Evolutionary conservation across 2,329 filamentous ascomycete species (phyloP), one percentile per base, ranked within the genome.

Genomic region (Fusarium armeniacum): DNA sequence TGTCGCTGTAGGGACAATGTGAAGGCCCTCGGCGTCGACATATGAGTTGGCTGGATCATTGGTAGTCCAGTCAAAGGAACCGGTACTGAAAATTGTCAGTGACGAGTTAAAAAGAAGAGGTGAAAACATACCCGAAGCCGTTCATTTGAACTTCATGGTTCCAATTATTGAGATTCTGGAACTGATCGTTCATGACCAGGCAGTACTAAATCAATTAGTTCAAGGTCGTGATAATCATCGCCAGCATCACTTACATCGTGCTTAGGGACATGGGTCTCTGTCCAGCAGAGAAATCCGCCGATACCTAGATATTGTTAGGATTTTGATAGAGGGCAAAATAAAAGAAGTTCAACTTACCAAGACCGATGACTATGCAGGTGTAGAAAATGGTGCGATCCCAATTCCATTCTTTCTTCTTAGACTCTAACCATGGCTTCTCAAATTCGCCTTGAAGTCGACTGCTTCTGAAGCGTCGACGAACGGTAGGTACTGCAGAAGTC

Each of bases 51-150:
- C 73, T 1, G 76, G 63, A 66, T 85, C 83, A 9, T 74, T 76
- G 4, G 84, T 86, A 0, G 84, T 86, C 84, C 83, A 85, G 76
- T 86, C 84, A 73, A 86, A 86, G 32, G 82, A 78, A 10, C 82
- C 82, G 12, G 57, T 74, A 8, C 72, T 74, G 22, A 8, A 6
- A 13, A 20, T 2, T 47, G 30, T 73, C 16, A 73, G 59, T 40
- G 1, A 6, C 7, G 12, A 1, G 1, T 24, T 3, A 2, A 0
- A 9, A 20, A 9, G 12, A 20, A 3, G 3, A 2, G 2, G 15
- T 16, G 3, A 11, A 3, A 1, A 53, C 59, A 11, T 79, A 83
- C 52, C 83, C 81, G 62, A 78, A 83, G 1, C 77, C 82, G 41
- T 77, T 75, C 44, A 81, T 72, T 59, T 78, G 70, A 1, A 84